phyloP scores from a whole-genome alignment of 495 filamentous ascomycete genomes.

The Stereocaulon alpinum region DNA sequence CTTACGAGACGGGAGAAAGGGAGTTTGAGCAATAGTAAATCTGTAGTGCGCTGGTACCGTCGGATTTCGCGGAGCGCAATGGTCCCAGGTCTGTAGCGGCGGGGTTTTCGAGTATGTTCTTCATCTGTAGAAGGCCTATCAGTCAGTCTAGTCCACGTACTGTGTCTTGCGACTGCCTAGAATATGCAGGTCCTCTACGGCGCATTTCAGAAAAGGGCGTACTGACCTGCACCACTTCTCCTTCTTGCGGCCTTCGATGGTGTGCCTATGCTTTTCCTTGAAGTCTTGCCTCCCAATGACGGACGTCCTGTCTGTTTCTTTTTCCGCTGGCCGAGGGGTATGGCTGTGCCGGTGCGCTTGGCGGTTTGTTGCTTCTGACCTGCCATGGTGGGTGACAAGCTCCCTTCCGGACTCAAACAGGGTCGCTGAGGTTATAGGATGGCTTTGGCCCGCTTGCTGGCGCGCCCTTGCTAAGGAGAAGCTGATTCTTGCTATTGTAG shows the following conservation, averaged over 20 bases:
- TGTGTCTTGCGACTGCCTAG: not conserved
- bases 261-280: slow-evolving; percentile 10
- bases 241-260: slow-evolving; percentile 4
- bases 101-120: slow-evolving; percentile 22
- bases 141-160: not conserved
- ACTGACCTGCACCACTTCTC: slow-evolving; percentile 12
- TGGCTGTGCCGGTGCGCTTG: slow-evolving; percentile 15
- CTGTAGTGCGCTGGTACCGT: slow-evolving; percentile 69
- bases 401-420: not conserved
- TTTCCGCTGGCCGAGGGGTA: slow-evolving; percentile 8
- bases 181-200: too few species aligned
- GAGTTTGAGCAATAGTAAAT: slow-evolving; percentile 68
- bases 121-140: not conserved
- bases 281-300: slow-evolving; percentile 1
- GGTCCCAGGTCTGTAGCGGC: slow-evolving; percentile 77
- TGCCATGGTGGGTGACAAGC: slow-evolving; percentile 6
- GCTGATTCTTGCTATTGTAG: not conserved
- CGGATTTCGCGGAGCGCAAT: slow-evolving; percentile 79
- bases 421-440: not conserved
- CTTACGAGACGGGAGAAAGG: slow-evolving; percentile 79
- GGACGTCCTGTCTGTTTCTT: slow-evolving; percentile 6
- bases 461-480: not conserved
- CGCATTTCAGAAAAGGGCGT: not conserved
- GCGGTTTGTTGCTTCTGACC: slow-evolving; percentile 15
- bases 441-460: not conserved